Percentiles rank a stretch among this genome's conserved stretches.
These are phyloP conservation scores for Blastobotrys buckinghamii DNA, from an alignment of 1,139 yeast genomes.

Conservation along the genomic window DNA sequence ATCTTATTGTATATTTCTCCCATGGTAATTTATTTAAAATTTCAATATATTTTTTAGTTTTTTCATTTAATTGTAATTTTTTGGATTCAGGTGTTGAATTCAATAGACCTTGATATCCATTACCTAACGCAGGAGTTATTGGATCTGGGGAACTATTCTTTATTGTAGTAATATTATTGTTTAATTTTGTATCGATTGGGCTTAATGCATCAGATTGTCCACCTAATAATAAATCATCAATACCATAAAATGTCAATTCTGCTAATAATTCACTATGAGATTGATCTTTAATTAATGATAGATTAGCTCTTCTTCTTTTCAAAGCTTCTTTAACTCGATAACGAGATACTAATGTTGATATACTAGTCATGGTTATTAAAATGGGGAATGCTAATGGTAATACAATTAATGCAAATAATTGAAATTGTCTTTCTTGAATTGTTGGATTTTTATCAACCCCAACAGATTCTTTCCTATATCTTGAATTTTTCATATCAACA, in stretches of 20 bases:
- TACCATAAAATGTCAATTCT: conserved; percentile 13
- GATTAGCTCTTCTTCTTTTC: conserved; percentile 3
- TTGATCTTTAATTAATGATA: conserved; percentile 6
- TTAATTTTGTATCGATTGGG: background rate
- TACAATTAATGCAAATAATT: conserved; percentile 13
- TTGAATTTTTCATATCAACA: conserved; percentile 26
- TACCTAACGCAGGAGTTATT: conserved; percentile 11
- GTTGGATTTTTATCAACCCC: conserved; percentile 14
- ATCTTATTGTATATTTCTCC: conserved; percentile 65
- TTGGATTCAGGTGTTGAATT: conserved; percentile 20
- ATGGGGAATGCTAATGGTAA: conserved; percentile 26
- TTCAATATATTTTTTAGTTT: conserved; percentile 41
- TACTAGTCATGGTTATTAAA: conserved; percentile 20
- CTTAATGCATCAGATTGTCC: conserved; percentile 1
- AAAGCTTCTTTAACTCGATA: conserved; percentile 19
- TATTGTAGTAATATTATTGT: background rate
- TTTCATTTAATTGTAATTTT: conserved; percentile 14
- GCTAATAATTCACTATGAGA: conserved; percentile 21
- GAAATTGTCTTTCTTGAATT: conserved; percentile 19
- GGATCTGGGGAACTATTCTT: background rate
- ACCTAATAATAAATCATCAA: conserved; percentile 12
- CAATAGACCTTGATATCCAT: conserved; percentile 19
- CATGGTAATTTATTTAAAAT: conserved; percentile 58
- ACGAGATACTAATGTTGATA: conserved; percentile 23
- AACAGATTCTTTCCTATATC: conserved; percentile 11